A percentile compares a stretch with the other conserved stretches of the same genome.
Conservation (phyloP, 192 early-diverging fungal genomes). For the Obelidium mucronatum region DNA sequence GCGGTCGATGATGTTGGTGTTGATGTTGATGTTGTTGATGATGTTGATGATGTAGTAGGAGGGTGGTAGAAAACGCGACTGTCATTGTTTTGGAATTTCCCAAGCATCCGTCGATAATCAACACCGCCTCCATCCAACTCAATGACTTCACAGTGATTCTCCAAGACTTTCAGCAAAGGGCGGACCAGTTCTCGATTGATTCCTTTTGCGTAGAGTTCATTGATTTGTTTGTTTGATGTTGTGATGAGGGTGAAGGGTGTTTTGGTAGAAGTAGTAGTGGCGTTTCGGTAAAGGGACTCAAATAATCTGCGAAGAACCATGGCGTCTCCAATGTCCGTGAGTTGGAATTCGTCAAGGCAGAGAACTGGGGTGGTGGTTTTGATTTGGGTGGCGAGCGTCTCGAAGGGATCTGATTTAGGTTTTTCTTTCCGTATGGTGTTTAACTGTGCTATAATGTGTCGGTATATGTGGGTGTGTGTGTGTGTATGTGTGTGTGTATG, state of each 20-base stretch:
- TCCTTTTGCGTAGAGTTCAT: conserved; percentile 9
- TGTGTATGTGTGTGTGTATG: too few species aligned
- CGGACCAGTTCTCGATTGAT: conserved; percentile 8
- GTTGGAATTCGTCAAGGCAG: conserved; percentile 32
- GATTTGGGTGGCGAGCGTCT: not conserved
- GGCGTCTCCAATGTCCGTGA: conserved; percentile 28
- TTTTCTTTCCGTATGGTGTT: not conserved
- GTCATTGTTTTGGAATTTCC: not conserved
- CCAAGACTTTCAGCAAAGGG: conserved; percentile 11
- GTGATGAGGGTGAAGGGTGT: conserved; percentile 19
- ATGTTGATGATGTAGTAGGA: not conserved
- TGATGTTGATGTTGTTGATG: not conserved
- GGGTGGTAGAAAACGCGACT: conserved; percentile 20
- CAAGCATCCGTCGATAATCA: conserved; percentile 1
- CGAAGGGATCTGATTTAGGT: conserved; percentile 4
- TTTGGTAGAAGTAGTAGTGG: not conserved
- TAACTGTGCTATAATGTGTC: too few species aligned
- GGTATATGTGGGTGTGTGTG: not conserved
- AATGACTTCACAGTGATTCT: conserved; percentile 12
- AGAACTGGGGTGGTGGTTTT: conserved; percentile 11
- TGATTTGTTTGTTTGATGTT: conserved; percentile 29
- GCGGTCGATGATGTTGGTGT: too few species aligned
- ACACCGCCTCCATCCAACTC: not conserved
- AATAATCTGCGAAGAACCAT: conserved; percentile 25
- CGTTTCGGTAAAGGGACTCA: conserved; percentile 1